Base-by-base conservation (phyloP, 495 filamentous ascomycete species). In the Podospora tetraspora region DNA sequence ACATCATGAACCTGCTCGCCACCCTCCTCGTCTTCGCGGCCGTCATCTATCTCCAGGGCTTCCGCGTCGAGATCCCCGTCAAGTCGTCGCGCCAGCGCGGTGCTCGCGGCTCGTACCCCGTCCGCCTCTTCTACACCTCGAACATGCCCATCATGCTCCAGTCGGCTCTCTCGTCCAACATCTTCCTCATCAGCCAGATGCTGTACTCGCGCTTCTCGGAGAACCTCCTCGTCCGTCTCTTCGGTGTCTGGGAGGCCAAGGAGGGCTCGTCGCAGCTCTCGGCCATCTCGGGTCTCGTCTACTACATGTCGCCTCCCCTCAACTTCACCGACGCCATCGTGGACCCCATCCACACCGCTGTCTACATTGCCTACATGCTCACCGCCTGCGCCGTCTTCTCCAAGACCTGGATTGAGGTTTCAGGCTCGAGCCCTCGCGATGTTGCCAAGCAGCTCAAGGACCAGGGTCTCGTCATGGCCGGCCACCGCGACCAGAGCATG, bases 81-180 rank as follows among this genome's bases (percentile, higher is more conserved):
- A 99, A 99, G 88, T 97, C 93, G 57, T 94, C 93, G 69, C 93
- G 94, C 84, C 96, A 98, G 84, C 93, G 96, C 85, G 96, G 96
- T 78, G 96, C 97, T 81, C 94, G 96, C 74, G 96, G 84, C 83
- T 92, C 82, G 76, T 96, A 89, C 78, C 87, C 87, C 65, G 85
- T 92, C 76, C 90, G 90, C 73, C 89, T 92, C 56, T 93, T 92
- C 84, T 93, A 93, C 80, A 93, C 91, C 72, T 91, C 88, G 74
- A 92, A 92, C 87, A 92, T 99, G 96, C 96, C 96, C 74, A 99
- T 99, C 84, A 98, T 99, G 96, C 86, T 99, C 72, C 96, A 98
- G 84, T 96, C 93, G 57, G 94, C 96, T 64, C 87, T 99, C 68
- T 96, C 92, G 74, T 97, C 96, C 84, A 98, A 99, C 86, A 89